These are phyloP conservation scores for Schizonepeta tenuifolia DNA, from an alignment of 257 asterid species.

Conservation along the genomic window DNA sequence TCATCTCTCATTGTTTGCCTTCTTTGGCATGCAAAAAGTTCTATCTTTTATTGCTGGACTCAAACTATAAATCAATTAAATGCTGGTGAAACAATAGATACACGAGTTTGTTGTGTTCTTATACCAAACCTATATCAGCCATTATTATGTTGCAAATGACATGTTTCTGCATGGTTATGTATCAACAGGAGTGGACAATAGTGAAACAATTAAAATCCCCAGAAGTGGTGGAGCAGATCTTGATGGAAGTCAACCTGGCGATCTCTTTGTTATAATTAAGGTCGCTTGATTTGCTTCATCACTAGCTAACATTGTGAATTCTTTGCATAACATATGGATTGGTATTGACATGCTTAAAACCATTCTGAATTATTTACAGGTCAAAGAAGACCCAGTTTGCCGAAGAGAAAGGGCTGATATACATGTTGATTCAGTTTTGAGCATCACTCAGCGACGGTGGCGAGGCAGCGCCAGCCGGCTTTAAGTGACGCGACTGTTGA, in stretches of 20 bases:
- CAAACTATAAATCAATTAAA: background rate
- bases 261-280: slow-evolving; percentile 78
- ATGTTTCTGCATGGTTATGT: slow-evolving; percentile 21
- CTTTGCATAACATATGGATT: slow-evolving; percentile 2
- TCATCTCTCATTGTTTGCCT: slow-evolving; percentile 18
- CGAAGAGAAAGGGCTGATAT: slow-evolving; percentile 92
- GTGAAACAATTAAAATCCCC: slow-evolving; percentile 68
- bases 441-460: slow-evolving; percentile 96
- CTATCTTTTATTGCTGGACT: background rate
- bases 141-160: slow-evolving; percentile 14
- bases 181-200: slow-evolving; percentile 79
- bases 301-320: slow-evolving; percentile 18
- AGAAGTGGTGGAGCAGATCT: slow-evolving; percentile 97
- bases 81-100: slow-evolving; percentile 8
- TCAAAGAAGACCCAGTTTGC: slow-evolving; percentile 94
- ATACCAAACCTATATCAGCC: background rate
- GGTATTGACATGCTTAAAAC: slow-evolving; percentile 18
- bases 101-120: background rate
- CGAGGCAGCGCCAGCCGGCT: too few relatives aligned
- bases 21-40: background rate
- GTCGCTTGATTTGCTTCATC: slow-evolving; percentile 43
- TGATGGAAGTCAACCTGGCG: slow-evolving; percentile 88
- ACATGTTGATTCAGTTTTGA: slow-evolving; percentile 84
- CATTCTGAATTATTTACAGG: slow-evolving; percentile 51
- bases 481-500: too few relatives aligned